Conservation (phyloP, 2,329 filamentous ascomycete genomes). For the Botrytis squamosa region DNA sequence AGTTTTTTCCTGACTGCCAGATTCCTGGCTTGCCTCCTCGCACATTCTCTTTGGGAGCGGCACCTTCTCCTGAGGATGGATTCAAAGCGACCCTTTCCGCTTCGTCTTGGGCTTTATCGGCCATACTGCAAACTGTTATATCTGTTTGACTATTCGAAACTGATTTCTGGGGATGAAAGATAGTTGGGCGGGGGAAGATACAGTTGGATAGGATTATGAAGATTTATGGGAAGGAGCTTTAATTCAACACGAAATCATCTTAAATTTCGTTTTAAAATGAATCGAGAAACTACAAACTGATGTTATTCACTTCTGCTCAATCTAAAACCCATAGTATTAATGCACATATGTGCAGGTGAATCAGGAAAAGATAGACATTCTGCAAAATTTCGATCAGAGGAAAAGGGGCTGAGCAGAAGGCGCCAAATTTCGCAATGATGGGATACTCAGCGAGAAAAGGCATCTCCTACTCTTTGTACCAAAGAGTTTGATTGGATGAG, state of each 20-base stretch:
- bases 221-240: neutral
- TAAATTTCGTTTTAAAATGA: neutral
- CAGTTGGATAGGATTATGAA: neutral
- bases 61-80: neutral
- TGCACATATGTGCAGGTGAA: neutral
- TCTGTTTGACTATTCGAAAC: neutral
- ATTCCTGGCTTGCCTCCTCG: neutral
- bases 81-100: neutral
- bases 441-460: neutral
- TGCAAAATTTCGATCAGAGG: neutral
- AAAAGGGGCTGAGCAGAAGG: neutral
- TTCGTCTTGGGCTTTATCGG: neutral
- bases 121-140: neutral
- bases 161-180: neutral
- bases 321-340: rapidly evolving
- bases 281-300: neutral
- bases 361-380: too few relatives aligned
- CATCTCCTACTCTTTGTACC: neutral
- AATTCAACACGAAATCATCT: neutral
- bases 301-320: neutral
- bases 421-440: neutral
- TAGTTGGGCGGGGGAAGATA: neutral
- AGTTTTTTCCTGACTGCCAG: neutral
- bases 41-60: neutral
- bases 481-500: neutral